A percentile compares a stretch with the other conserved stretches of the same genome.
Evolutionary conservation across 192 early-diverging fungal genomes (phyloP).

Genomic region (Phlyctochytrium arcticum): DNA sequence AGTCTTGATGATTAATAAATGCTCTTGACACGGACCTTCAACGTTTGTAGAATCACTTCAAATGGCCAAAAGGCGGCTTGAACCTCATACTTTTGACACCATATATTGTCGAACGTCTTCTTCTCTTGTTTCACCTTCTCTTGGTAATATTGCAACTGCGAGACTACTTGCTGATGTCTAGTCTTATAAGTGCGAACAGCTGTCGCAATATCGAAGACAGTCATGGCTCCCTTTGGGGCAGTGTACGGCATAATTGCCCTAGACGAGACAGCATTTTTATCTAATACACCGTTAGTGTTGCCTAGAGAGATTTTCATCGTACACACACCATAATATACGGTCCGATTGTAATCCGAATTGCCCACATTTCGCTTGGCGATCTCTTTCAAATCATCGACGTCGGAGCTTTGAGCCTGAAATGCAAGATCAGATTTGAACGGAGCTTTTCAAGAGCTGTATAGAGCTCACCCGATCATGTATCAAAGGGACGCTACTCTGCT

Average conservation of each 20-base stretch:
- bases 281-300: too few relatives aligned
- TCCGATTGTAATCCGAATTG: too few relatives aligned
- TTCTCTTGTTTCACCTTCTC: neutral
- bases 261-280: neutral
- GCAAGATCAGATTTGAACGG: too few relatives aligned
- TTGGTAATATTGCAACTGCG: neutral
- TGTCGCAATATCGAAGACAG: neutral
- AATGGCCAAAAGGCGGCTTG: neutral
- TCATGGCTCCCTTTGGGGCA: slow-evolving; percentile 1
- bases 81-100: neutral
- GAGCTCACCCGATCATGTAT: too few relatives aligned
- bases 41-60: neutral
- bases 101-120: slow-evolving; percentile 2
- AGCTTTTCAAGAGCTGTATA: too few relatives aligned
- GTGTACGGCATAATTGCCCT: slow-evolving; percentile 2
- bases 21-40: neutral
- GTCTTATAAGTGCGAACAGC: slow-evolving; percentile 1
- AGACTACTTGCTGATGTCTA: neutral
- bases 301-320: too few relatives aligned
- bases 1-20: neutral
- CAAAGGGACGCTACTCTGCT: neutral
- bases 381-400: too few relatives aligned
- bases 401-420: too few relatives aligned
- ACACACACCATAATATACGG: too few relatives aligned
- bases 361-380: too few relatives aligned